Evolutionary conservation across 257 asterid species (phyloP), one percentile per base, ranked within the genome.

Genomic region (Craterostigma plantagineum): DNA sequence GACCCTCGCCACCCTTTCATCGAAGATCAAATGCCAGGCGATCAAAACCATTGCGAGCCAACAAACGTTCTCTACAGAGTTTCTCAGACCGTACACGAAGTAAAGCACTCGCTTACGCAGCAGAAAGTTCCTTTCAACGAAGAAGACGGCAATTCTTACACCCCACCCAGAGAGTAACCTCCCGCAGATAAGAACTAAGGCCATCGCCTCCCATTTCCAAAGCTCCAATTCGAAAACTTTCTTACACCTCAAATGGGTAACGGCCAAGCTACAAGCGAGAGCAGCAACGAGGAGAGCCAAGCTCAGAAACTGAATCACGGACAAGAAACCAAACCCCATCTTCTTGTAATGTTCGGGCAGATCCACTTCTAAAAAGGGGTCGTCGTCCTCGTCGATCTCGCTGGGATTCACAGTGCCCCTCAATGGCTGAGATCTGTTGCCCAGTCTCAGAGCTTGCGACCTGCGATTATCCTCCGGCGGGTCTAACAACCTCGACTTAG

Each of bases 161-260:
- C 52, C 82, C 86, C 92, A 81, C 3, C 96, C 96, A 1, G 96
- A 81, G 17, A 86, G 56, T 50, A 86, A 58, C 27, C 87, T 63
- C n/a, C 96, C 96, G 33, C 71, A 86, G 10, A 86, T 78, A 54
- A 86, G 52, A 8, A 81, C 92, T 51, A 77, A 59, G 27, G 75
- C 50, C 92, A 81, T 70, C 38, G 78, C 4, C 33, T 72, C 92
- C 96, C 96, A 86, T 59, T 70, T 81, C 94, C 96, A 86, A 0
- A 81, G 50, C 15, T 58, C 63, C 41, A 86, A 64, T 14, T 57
- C 57, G 34, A 55, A 53, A 6, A 73, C 18, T 0, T 33, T 40
- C 39, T 18, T 55, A 7, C 17, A 53, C 51, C 49, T 77, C 51
- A 75, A 16, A 11, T 42, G 0, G 4, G 46, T 18, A 2, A 86